phyloP scores from a whole-genome alignment of 2,329 filamentous ascomycete species.

The Monilinia fructicola region DNA sequence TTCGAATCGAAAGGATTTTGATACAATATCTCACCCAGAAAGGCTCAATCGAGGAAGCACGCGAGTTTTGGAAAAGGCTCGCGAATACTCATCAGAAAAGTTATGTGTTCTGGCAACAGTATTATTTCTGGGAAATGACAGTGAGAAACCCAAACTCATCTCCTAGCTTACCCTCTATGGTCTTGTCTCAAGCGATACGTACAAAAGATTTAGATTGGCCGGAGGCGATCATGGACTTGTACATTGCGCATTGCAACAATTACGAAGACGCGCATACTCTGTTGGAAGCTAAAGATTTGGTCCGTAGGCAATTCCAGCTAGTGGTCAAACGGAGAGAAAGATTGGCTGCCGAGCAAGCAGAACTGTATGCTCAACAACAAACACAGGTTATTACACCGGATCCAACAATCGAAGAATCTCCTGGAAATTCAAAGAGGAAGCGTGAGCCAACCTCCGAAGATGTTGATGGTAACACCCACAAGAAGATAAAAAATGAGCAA shows the following conservation, averaged over 20 bases:
- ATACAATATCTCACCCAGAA: constrained; percentile 90
- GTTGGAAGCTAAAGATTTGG: constrained; percentile 69
- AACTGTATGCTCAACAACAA: constrained; percentile 48
- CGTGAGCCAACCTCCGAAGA: constrained; percentile 58
- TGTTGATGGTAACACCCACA: constrained; percentile 55
- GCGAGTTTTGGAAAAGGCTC: constrained; percentile 74
- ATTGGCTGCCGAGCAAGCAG: constrained; percentile 62
- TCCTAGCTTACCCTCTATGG: constrained; percentile 72
- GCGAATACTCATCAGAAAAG: constrained; percentile 68
- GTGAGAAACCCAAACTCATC: constrained; percentile 46
- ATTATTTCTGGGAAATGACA: constrained; percentile 85
- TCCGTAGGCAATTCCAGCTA: constrained; percentile 65
- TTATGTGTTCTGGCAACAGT: constrained; percentile 91
- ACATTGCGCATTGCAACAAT: constrained; percentile 80
- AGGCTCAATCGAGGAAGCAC: constrained; percentile 71
- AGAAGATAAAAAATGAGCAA: constrained; percentile 58
- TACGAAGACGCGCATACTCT: constrained; percentile 79
- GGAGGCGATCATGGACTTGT: constrained; percentile 72
- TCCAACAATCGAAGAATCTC: constrained; percentile 31
- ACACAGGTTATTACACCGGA: constrained; percentile 38
- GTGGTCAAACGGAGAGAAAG: constrained; percentile 63
- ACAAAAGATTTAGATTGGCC: constrained; percentile 70
- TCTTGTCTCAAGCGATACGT: constrained; percentile 69
- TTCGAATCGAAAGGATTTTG: constrained; percentile 84
- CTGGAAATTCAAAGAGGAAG: constrained; percentile 65